A percentile compares a stretch with the other conserved stretches of the same genome.
Evolutionary conservation across 164 flowering plant species (phyloP).

Genomic region (Piper betle): DNA sequence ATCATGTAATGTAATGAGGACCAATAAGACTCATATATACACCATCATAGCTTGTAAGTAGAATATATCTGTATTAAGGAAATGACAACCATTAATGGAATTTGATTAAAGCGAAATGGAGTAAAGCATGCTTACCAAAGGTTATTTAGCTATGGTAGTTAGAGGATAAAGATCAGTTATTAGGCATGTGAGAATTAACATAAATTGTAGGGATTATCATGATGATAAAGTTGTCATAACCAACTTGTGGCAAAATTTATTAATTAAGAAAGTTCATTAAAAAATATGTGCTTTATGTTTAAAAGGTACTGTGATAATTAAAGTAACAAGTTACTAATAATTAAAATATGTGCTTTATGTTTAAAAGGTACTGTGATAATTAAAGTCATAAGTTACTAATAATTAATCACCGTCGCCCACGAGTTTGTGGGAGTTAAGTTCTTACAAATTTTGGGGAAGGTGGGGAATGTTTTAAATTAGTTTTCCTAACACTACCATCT

Average conservation of each 20-base stretch:
- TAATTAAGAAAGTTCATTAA: neutral
- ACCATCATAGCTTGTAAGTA: neutral
- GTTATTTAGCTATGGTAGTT: too few relatives aligned
- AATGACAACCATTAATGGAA: neutral
- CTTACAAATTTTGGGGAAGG: neutral
- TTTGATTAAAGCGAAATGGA: neutral
- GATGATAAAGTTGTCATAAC: neutral
- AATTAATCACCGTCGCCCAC: neutral
- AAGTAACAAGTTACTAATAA: neutral
- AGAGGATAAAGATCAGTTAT: neutral
- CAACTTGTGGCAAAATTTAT: neutral
- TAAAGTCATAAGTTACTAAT: neutral
- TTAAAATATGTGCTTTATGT: neutral
- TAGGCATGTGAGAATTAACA: conserved; percentile 5
- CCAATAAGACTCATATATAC: neutral
- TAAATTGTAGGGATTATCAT: neutral
- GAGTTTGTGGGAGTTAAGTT: neutral
- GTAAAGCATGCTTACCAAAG: neutral
- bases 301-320: neutral
- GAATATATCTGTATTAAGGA: too few relatives aligned
- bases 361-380: too few relatives aligned
- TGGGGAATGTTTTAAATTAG: neutral
- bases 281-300: neutral
- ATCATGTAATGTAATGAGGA: neutral
- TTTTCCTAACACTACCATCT: neutral